These are phyloP conservation scores for Keqinozyma sinolaborantium DNA, from an alignment of 1,139 yeast genomes.

Conservation along the genomic window DNA sequence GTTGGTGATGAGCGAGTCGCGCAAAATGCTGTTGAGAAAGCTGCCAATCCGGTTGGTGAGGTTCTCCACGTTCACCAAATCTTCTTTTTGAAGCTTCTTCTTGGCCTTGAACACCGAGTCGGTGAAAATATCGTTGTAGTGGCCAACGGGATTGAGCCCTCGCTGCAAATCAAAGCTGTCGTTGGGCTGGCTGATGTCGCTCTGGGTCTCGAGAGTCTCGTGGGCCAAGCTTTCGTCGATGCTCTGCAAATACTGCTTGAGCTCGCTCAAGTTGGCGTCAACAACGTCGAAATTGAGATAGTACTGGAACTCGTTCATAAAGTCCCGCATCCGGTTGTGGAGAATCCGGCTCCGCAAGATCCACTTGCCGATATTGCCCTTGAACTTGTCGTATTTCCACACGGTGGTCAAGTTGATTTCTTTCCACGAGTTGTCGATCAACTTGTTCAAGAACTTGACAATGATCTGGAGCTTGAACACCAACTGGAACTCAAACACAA, in stretches of 20 bases:
- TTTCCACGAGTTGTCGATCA: conserved; percentile 67
- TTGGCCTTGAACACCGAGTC: conserved; percentile 17
- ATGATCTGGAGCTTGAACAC: conserved; percentile 70
- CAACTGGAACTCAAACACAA: conserved; percentile 75
- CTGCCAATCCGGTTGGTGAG: conserved; percentile 51
- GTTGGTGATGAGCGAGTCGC: conserved; percentile 67
- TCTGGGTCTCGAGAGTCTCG: conserved; percentile 10
- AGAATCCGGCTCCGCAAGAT: conserved; percentile 53
- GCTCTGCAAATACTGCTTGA: conserved; percentile 24
- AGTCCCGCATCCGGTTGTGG: conserved; percentile 60
- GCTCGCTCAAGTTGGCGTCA: conserved; percentile 49
- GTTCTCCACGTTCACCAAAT: conserved; percentile 42
- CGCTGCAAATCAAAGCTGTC: background rate
- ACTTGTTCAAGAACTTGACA: conserved; percentile 57
- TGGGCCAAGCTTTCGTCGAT: conserved; percentile 14
- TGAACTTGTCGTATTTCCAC: conserved; percentile 56
- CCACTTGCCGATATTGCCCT: conserved; percentile 49
- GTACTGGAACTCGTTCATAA: conserved; percentile 52
- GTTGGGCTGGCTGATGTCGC: conserved; percentile 1
- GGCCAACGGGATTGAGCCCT: conserved; percentile 4
- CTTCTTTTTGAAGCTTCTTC: conserved; percentile 1
- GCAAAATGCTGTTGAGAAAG: conserved; percentile 61
- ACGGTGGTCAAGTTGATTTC: conserved; percentile 64
- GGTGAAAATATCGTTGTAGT: conserved; percentile 28
- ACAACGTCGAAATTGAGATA: conserved; percentile 62